These are phyloP conservation scores for Amylostereum chailletii DNA, from an alignment of 1,284 basidiomycete genomes.

Conservation along the genomic window DNA sequence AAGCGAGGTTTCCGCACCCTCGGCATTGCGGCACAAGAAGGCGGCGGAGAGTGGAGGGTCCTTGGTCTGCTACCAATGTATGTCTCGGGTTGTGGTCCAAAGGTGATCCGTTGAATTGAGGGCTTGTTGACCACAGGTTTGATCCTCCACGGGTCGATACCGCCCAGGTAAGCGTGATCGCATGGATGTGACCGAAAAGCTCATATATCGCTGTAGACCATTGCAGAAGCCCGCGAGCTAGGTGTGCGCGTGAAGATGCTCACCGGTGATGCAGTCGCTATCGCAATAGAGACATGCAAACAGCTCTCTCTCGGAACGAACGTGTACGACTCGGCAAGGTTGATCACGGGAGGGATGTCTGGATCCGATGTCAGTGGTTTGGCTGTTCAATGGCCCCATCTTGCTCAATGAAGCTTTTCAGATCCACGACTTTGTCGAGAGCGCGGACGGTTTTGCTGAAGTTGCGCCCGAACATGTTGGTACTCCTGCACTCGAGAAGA, in stretches of 20 bases:
- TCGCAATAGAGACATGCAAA: constrained; percentile 46
- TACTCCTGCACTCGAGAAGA: constrained; percentile 10
- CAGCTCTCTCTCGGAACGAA: constrained; percentile 28
- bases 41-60: constrained; percentile 35
- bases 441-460: constrained; percentile 48
- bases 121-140: constrained; percentile 16
- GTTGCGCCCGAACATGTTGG: constrained; percentile 46
- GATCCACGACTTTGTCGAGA: constrained; percentile 35
- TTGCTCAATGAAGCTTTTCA: constrained; percentile 1
- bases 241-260: constrained; percentile 50
- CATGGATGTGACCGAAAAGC: not conserved
- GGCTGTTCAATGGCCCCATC: not conserved
- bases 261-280: constrained; percentile 48
- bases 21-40: constrained; percentile 41
- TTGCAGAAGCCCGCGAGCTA: constrained; percentile 39
- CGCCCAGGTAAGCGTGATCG: constrained; percentile 15
- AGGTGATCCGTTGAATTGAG: too few relatives aligned
- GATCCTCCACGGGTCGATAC: constrained; percentile 47
- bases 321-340: constrained; percentile 44
- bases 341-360: constrained; percentile 42
- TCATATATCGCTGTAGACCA: constrained; percentile 23
- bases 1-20: constrained; percentile 43
- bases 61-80: constrained; percentile 14
- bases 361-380: constrained; percentile 38
- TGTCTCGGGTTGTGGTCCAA: not conserved